Evolutionary conservation across 192 early-diverging fungal genomes (phyloP).

Genomic region (Podila clonocystis): DNA sequence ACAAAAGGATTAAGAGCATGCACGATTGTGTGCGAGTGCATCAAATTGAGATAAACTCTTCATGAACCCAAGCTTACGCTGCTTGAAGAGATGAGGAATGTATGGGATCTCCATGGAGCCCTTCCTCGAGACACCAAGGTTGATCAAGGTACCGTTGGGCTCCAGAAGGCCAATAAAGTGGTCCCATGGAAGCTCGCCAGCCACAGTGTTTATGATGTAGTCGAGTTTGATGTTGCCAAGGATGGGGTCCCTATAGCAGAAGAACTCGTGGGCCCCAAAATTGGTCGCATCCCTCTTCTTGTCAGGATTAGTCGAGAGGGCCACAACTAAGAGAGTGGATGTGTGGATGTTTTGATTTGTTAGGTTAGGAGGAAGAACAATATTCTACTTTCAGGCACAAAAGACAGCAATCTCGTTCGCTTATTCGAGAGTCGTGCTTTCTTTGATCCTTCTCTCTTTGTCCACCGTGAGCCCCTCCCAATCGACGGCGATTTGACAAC

Average conservation of each 20-base stretch:
- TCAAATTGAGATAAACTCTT: background rate
- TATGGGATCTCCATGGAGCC: conserved; percentile 40
- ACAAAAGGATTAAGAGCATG: too few relatives aligned
- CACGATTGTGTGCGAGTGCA: too few relatives aligned
- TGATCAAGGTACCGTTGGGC: conserved; percentile 56
- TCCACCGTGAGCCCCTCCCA: too few relatives aligned
- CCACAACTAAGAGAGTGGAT: conserved; percentile 21
- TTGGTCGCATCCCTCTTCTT: conserved; percentile 62
- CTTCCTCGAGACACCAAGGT: conserved; percentile 57
- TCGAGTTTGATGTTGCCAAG: conserved; percentile 52
- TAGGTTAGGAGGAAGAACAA: too few relatives aligned
- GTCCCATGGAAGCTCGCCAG: conserved; percentile 49
- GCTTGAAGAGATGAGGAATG: conserved; percentile 30
- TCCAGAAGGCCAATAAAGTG: conserved; percentile 52
- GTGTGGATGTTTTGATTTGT: too few relatives aligned
- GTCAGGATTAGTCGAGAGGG: conserved; percentile 35
- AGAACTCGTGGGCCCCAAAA: conserved; percentile 68
- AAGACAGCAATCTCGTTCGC: too few relatives aligned
- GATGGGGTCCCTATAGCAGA: conserved; percentile 47
- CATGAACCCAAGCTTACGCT: conserved; percentile 16
- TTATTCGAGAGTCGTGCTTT: too few relatives aligned
- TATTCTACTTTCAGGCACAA: too few relatives aligned
- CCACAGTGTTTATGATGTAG: conserved; percentile 57
- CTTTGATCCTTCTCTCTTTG: too few relatives aligned
- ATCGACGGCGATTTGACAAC: too few relatives aligned